Evolutionary conservation across 306 rosid genomes (phyloP).

Genomic region (Alnus rubra): DNA sequence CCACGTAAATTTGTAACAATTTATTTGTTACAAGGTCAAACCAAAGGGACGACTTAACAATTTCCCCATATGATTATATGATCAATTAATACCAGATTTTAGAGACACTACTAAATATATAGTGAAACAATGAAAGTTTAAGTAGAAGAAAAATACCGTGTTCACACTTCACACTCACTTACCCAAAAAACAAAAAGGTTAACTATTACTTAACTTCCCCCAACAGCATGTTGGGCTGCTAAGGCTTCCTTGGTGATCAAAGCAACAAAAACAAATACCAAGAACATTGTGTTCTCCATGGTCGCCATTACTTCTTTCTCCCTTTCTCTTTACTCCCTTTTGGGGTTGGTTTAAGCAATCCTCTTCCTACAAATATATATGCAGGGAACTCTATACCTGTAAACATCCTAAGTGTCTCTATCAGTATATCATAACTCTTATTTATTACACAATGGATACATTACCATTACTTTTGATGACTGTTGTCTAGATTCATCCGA

Average conservation of each 20-base stretch:
- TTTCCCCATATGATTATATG: no score
- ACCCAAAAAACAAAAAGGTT: no score
- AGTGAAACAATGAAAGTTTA: no score
- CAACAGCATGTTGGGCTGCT: conserved; percentile 66
- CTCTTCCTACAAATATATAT: conserved; percentile 10
- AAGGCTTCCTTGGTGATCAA: conserved; percentile 31
- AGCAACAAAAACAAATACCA: conserved; percentile 39
- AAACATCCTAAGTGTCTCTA: background rate
- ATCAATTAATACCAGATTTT: no score
- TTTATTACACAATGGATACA: background rate
- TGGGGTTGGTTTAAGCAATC: conserved; percentile 1
- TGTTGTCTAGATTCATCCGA: background rate
- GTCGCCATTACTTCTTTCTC: conserved; percentile 46
- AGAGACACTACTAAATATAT: no score
- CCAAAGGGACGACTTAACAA: no score
- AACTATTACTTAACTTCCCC: conserved; percentile 63
- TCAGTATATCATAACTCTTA: conserved; percentile 1
- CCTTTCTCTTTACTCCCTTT: conserved; percentile 3
- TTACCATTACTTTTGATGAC: background rate
- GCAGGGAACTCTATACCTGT: background rate
- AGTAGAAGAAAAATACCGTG: no score
- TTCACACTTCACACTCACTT: no score
- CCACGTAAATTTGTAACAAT: no score
- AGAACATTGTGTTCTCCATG: conserved; percentile 43
- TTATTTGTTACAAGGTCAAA: no score